Percentiles rank a stretch among this genome's conserved stretches.
phyloP scores from a whole-genome alignment of 208 protist species.

The Lotmaria passim region DNA sequence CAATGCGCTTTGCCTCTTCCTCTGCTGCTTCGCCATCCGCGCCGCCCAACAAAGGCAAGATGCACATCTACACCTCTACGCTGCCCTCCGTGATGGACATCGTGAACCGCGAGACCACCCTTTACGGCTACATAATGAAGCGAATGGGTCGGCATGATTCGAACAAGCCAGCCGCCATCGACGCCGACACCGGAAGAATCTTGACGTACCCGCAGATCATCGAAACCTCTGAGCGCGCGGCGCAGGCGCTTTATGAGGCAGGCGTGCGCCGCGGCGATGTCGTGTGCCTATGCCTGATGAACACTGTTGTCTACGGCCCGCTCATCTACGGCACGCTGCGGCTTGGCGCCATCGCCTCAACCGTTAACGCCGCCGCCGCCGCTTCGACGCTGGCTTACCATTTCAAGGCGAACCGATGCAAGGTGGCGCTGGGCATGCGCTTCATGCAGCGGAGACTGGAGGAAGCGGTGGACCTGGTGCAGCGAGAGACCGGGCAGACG shows the following conservation, averaged over 20 bases:
- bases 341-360: constrained; percentile 39
- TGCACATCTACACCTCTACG: constrained; percentile 42
- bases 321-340: constrained; percentile 47
- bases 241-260: constrained; percentile 41
- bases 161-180: constrained; percentile 31
- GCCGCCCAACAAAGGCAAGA: too few relatives aligned
- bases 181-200: constrained; percentile 38
- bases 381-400: constrained; percentile 43
- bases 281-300: constrained; percentile 38
- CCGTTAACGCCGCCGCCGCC: constrained; percentile 36
- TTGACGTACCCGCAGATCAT: constrained; percentile 40
- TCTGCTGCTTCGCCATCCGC: not conserved
- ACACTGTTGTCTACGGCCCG: constrained; percentile 38
- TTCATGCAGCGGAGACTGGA: constrained; percentile 39
- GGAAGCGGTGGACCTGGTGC: constrained; percentile 37
- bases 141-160: constrained; percentile 24
- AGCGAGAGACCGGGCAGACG: constrained; percentile 33
- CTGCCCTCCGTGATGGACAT: constrained; percentile 26
- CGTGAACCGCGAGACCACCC: constrained; percentile 24
- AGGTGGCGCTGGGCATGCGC: constrained; percentile 40
- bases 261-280: constrained; percentile 49
- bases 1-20: constrained; percentile 3
- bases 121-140: constrained; percentile 44
- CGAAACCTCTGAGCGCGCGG: constrained; percentile 27
- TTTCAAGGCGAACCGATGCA: constrained; percentile 36